Conservation (phyloP, 148 eudicot species). For the Rhododendron simsii region DNA sequence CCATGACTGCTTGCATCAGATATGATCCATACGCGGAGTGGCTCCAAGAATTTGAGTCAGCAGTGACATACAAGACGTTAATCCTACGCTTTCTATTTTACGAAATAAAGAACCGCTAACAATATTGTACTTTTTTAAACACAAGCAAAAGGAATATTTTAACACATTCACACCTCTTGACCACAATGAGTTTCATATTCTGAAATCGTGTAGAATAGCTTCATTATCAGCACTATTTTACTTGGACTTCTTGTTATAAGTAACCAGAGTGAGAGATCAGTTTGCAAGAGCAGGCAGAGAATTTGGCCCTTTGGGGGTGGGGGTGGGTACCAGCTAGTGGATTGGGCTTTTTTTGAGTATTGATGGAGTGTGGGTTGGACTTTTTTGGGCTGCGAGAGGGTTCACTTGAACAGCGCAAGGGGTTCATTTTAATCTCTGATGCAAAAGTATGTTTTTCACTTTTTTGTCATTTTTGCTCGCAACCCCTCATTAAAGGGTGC, state of each 20-base stretch:
- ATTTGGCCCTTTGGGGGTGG: background rate
- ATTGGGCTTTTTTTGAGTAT: background rate
- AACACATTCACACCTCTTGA: background rate
- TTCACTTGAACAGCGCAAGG: background rate
- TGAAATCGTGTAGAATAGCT: background rate
- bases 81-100: background rate
- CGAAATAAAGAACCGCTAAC: background rate
- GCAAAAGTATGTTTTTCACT: background rate
- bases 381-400: background rate
- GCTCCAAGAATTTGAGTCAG: background rate
- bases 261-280: background rate
- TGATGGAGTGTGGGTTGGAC: background rate
- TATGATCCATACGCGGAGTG: background rate
- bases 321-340: background rate
- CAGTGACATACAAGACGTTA: background rate
- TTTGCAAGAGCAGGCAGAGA: background rate
- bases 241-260: background rate
- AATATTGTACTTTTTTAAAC: background rate
- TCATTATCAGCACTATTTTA: background rate
- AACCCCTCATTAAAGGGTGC: background rate
- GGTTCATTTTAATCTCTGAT: background rate
- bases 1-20: background rate
- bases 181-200: background rate
- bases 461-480: background rate
- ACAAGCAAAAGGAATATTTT: background rate